A percentile compares a stretch with the other conserved stretches of the same genome.
These are phyloP conservation scores for Boletus edulis DNA, from an alignment of 768 basidiomycete species.

Conservation along the genomic window DNA sequence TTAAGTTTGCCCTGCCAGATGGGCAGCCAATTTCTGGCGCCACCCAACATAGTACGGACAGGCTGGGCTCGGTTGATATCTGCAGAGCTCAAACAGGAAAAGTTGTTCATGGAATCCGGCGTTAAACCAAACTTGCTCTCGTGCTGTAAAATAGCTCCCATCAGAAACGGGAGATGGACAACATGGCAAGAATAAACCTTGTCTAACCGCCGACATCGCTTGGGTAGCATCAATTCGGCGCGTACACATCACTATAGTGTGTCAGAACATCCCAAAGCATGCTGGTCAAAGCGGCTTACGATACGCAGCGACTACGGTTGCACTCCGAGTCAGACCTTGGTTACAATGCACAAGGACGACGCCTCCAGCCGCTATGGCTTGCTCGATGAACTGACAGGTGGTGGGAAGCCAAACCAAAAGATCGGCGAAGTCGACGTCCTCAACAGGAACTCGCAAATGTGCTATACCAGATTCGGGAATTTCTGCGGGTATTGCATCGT, in stretches of 20 bases:
- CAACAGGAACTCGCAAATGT: conserved; percentile 69
- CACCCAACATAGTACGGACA: conserved; percentile 69
- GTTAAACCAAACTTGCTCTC: conserved; percentile 76
- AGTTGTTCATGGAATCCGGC: conserved; percentile 81
- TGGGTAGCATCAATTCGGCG: conserved; percentile 53
- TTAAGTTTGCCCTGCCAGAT: conserved; percentile 35
- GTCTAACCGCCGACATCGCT: conserved; percentile 59
- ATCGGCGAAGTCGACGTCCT: conserved; percentile 70
- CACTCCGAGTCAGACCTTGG: conserved; percentile 64
- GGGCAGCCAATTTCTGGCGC: conserved; percentile 54
- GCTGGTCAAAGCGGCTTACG: conserved; percentile 40
- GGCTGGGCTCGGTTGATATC: conserved; percentile 56
- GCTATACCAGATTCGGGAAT: conserved; percentile 63
- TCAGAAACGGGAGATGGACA: conserved; percentile 4
- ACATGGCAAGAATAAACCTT: conserved; percentile 39
- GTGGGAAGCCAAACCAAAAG: conserved; percentile 64
- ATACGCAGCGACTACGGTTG: conserved; percentile 74
- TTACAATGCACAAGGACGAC: conserved; percentile 65
- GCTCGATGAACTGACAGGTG: conserved; percentile 65
- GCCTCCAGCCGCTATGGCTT: conserved; percentile 56
- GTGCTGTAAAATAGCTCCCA: conserved; percentile 39
- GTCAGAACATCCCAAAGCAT: conserved; percentile 8
- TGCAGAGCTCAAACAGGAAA: conserved; percentile 70
- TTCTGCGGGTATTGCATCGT: conserved; percentile 69
- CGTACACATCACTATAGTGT: conserved; percentile 61